Percentiles rank a stretch among this genome's conserved stretches.
Evolutionary conservation across 2,329 filamentous ascomycete species (phyloP).

Genomic region (Fusarium sulawesiense): DNA sequence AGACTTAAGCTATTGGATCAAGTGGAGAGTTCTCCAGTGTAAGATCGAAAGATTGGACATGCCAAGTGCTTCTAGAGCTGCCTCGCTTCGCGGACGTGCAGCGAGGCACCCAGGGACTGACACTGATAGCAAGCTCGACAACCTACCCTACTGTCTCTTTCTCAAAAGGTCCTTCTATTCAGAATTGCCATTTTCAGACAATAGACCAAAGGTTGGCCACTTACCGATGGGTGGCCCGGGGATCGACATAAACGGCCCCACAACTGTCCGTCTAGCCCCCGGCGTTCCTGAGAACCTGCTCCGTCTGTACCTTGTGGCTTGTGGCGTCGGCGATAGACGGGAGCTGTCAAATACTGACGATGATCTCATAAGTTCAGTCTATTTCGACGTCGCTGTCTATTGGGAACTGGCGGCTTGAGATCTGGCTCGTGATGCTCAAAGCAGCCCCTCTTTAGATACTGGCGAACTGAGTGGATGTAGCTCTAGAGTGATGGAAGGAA

Average conservation of each 20-base stretch:
- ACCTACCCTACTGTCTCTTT: not conserved
- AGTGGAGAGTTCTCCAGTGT: not conserved
- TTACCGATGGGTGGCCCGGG: slow-evolving; percentile 14
- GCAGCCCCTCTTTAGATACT: not conserved
- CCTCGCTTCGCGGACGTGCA: not conserved
- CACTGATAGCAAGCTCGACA: not conserved
- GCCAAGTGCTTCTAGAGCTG: not conserved
- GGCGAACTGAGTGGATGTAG: too few relatives aligned
- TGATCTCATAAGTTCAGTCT: not conserved
- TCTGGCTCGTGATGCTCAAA: not conserved
- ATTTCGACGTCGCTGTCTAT: not conserved
- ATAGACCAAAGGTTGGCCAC: slow-evolving; percentile 5
- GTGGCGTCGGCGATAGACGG: not conserved
- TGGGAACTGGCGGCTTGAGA: not conserved
- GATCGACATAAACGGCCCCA: slow-evolving; percentile 22
- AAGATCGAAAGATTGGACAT: not conserved
- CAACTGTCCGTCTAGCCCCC: slow-evolving; percentile 6
- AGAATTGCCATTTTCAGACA: slow-evolving; percentile 25
- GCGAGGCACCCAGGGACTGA: not conserved
- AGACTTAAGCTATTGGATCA: not conserved
- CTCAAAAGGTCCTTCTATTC: not conserved
- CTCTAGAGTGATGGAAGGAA: not conserved
- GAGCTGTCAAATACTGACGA: not conserved
- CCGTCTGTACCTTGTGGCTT: not conserved
- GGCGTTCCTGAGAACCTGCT: not conserved